phyloP scores from a whole-genome alignment of 1,284 basidiomycete genomes.

The Stygiomarasmius scandens region DNA sequence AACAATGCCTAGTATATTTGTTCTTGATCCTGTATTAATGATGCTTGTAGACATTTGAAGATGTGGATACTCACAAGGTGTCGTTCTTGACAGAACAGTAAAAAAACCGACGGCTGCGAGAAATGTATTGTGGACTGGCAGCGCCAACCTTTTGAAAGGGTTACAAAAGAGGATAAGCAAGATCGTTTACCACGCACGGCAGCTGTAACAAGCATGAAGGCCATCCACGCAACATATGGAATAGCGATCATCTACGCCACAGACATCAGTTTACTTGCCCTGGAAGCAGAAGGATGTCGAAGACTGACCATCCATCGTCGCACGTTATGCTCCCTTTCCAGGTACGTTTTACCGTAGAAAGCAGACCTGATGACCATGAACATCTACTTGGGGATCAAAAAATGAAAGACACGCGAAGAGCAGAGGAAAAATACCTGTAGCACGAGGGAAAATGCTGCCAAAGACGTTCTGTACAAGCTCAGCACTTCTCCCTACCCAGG shows the following conservation, averaged over 20 bases:
- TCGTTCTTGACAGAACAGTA: constrained; percentile 49
- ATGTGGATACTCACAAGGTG: constrained; percentile 33
- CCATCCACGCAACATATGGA: constrained; percentile 44
- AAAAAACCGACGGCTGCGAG: constrained; percentile 50
- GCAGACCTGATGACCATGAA: constrained; percentile 43
- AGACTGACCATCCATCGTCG: constrained; percentile 40
- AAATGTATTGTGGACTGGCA: constrained; percentile 36
- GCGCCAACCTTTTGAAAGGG: constrained; percentile 38
- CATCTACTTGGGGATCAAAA: constrained; percentile 42
- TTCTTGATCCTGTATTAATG: constrained; percentile 27
- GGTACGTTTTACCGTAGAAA: constrained; percentile 32
- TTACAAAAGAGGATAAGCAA: not conserved
- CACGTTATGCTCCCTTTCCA: constrained; percentile 34
- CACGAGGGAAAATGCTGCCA: constrained; percentile 44
- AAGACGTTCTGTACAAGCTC: constrained; percentile 36
- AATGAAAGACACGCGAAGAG: not conserved
- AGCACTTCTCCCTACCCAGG: not conserved
- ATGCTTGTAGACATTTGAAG: not conserved
- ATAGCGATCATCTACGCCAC: constrained; percentile 38
- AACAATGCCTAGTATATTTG: constrained; percentile 40
- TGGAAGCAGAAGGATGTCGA: not conserved
- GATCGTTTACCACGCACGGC: constrained; percentile 29
- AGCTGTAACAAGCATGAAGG: constrained; percentile 41
- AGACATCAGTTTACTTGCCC: constrained; percentile 1
- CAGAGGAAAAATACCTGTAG: constrained; percentile 35